Evolutionary conservation across 179 eudicot genomes (phyloP).

Genomic region (Gypsophila paniculata): DNA sequence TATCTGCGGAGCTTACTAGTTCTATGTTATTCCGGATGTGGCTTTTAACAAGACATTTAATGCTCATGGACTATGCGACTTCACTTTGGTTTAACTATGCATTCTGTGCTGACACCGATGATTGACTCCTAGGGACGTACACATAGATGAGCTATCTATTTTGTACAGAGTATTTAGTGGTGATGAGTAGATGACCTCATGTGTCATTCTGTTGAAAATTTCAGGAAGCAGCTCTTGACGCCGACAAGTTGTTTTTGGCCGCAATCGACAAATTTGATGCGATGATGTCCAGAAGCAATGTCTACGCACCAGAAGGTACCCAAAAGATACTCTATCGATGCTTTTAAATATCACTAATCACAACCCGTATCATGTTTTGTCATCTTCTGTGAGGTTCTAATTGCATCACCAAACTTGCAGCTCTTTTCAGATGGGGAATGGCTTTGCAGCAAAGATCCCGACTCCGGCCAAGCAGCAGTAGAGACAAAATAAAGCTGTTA

Average conservation of each 20-base stretch:
- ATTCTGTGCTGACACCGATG: background rate
- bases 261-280: constrained; percentile 97
- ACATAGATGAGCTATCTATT: background rate
- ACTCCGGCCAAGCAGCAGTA: constrained; percentile 55
- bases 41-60: too few species aligned
- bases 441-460: constrained; percentile 85
- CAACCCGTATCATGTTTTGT: background rate
- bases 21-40: too few species aligned
- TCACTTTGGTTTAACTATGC: background rate
- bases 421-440: constrained; percentile 88
- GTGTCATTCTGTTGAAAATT: constrained; percentile 18
- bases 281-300: constrained; percentile 84
- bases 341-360: background rate
- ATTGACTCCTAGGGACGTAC: background rate
- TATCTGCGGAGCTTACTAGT: too few species aligned
- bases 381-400: background rate
- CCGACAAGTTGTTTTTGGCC: constrained; percentile 89
- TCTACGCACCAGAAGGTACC: constrained; percentile 82
- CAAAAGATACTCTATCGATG: background rate
- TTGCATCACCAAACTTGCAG: constrained; percentile 38
- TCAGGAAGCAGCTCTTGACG: constrained; percentile 86
- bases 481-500: constrained; percentile 72
- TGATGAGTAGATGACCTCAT: constrained; percentile 6
- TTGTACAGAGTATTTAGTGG: background rate
- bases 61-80: background rate